Evolutionary conservation across 768 basidiomycete genomes (phyloP), one percentile per base, ranked within the genome.

Genomic region (Hericium coralloides): DNA sequence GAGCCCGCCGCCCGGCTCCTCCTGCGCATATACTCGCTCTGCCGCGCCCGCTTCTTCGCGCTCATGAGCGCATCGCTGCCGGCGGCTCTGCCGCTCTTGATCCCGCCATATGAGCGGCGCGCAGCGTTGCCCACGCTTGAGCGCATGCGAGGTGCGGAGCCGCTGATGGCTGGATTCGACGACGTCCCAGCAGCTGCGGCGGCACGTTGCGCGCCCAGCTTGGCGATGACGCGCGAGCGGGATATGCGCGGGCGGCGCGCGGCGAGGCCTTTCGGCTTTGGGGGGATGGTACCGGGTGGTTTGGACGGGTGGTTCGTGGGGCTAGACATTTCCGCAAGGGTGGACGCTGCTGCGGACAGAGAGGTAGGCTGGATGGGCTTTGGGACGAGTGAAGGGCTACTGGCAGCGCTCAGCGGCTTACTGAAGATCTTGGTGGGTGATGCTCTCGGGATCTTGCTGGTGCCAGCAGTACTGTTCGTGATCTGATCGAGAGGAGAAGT

Each of bases 221-320:
- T 81, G 0, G 89, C 86, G 48, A 91, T 89, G 41, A 92, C 87
- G 59, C 84, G 85, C 25, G 87, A 88, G 39, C 90, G 80, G 45
- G 89, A 92, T 60, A 92, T 88, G 8, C 88, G 80, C 4, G 89
- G 89, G 66, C 82, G 84, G 56, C 86, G 79, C 9, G 78, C 75
- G 25, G 74, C 61, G 18, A 71, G 57, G 15, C 65, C 59, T 57
- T 71, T 73, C 4, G 65, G 65, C 55, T 68, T 70, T 15, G 63
- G 61, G 17, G 67, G 63, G 10, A 63, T 57, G 8, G 65, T 56
- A 2, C 59, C 52, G 23, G 64, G 18, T 12, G 63, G 20, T 38
- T 60, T 20, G 43, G 53, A 36, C 49, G 14, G 17, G 26, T 20
- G n/a, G 22, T 51, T 54, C 22, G 58, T 20, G 56, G 56, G 50